Evolutionary conservation across 495 filamentous ascomycete species (phyloP).

Genomic region (Tirmania nivea): DNA sequence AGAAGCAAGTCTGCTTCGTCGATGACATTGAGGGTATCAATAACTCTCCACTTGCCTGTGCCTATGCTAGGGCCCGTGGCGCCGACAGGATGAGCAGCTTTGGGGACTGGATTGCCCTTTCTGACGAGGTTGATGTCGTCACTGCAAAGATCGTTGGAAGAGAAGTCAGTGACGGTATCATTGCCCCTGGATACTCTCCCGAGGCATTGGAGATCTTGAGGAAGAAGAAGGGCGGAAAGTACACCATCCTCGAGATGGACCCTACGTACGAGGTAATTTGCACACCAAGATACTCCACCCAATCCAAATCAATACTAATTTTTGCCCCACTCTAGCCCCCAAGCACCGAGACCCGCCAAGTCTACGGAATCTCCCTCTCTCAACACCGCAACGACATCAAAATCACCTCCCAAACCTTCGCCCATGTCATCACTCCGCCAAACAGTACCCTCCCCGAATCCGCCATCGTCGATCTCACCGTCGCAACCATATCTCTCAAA

Average conservation of each 20-base stretch:
- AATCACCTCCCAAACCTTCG: constrained; percentile 71
- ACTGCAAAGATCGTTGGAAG: constrained; percentile 93
- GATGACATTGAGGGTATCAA: constrained; percentile 81
- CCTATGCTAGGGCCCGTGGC: constrained; percentile 83
- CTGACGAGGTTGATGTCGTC: constrained; percentile 64
- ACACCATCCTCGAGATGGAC: constrained; percentile 89
- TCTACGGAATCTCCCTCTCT: constrained; percentile 66
- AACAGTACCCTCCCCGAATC: constrained; percentile 47
- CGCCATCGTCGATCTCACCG: constrained; percentile 72
- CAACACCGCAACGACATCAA: constrained; percentile 83
- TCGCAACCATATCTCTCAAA: constrained; percentile 90
- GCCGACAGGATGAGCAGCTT: constrained; percentile 96
- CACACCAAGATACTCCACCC: no score
- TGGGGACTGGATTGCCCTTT: constrained; percentile 86
- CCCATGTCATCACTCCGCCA: constrained; percentile 56
- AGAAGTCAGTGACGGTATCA: constrained; percentile 91
- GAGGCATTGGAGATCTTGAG: constrained; percentile 76
- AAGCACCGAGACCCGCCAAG: constrained; percentile 52
- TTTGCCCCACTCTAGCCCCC: constrained; percentile 27
- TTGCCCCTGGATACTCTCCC: constrained; percentile 65
- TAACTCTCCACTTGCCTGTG: constrained; percentile 65
- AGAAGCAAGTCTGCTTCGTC: constrained; percentile 95
- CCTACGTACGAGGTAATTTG: constrained; percentile 38
- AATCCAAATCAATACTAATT: not conserved
- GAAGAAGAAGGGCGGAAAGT: constrained; percentile 97